These are phyloP conservation scores for Venustampulla echinocandica DNA, from an alignment of 495 filamentous ascomycete species.

Conservation along the genomic window DNA sequence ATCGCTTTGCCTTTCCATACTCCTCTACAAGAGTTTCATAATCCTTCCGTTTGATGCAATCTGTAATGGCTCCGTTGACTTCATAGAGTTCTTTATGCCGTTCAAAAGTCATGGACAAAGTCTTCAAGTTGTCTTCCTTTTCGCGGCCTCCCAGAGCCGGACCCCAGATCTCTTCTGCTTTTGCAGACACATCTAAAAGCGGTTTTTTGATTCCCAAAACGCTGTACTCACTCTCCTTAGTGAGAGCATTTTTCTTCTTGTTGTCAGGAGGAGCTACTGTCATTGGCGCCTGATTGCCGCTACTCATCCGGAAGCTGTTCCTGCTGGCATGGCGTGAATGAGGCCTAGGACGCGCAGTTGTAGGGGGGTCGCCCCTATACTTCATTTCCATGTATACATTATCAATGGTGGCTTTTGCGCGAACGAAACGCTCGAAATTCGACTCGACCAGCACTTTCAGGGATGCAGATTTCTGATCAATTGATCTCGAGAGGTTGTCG, in stretches of 20 bases:
- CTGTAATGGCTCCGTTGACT: conserved; percentile 63
- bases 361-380: conserved; percentile 61
- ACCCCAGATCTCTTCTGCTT: conserved; percentile 95
- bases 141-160: conserved; percentile 89
- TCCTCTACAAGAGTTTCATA: conserved; percentile 81
- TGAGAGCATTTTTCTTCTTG: conserved; percentile 76
- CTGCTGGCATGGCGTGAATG: conserved; percentile 55
- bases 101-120: conserved; percentile 63
- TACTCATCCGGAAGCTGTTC: conserved; percentile 50
- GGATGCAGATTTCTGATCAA: conserved; percentile 94
- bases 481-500: conserved; percentile 73
- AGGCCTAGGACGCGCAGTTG: conserved; percentile 30
- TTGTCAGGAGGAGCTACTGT: conserved; percentile 29
- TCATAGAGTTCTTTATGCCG: conserved; percentile 72
- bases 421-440: conserved; percentile 95
- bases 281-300: conserved; percentile 27
- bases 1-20: conserved; percentile 67
- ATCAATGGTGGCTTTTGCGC: conserved; percentile 93
- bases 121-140: conserved; percentile 75
- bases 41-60: conserved; percentile 81
- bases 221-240: conserved; percentile 92
- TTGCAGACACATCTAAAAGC: conserved; percentile 77
- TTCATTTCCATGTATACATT: conserved; percentile 98
- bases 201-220: conserved; percentile 82
- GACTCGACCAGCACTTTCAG: conserved; percentile 92